phyloP scores from a whole-genome alignment of 2,329 filamentous ascomycete species.

The Neophaeococcomyces mojaviensis region DNA sequence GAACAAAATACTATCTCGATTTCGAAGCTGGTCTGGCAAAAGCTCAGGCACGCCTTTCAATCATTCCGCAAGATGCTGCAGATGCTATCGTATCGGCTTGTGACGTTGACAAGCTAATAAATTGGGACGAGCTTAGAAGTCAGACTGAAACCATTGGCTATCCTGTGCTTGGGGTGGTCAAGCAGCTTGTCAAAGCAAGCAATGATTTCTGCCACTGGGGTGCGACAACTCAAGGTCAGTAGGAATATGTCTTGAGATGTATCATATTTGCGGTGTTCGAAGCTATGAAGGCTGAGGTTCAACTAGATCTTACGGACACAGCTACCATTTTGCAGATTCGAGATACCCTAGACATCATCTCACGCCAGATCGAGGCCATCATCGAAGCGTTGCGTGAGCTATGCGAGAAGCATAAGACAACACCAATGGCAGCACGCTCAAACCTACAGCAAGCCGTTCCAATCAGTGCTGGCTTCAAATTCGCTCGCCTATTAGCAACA shows the following conservation, averaged over 20 bases:
- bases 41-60: slow-evolving; percentile 19
- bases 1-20: slow-evolving; percentile 20
- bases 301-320: slow-evolving; percentile 20
- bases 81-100: slow-evolving; percentile 19
- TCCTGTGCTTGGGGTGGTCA: slow-evolving; percentile 20
- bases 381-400: slow-evolving; percentile 13
- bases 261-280: slow-evolving; percentile 50
- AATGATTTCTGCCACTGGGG: slow-evolving; percentile 13
- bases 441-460: slow-evolving; percentile 23
- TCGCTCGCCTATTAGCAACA: slow-evolving; percentile 18
- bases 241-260: slow-evolving; percentile 7
- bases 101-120: slow-evolving; percentile 15
- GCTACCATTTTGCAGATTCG: slow-evolving; percentile 21
- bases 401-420: slow-evolving; percentile 15
- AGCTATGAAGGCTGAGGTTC: not conserved
- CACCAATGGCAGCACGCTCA: slow-evolving; percentile 20
- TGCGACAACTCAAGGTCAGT: slow-evolving; percentile 18
- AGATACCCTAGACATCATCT: slow-evolving; percentile 19
- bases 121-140: slow-evolving; percentile 15
- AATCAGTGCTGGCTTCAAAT: slow-evolving; percentile 21
- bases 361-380: slow-evolving; percentile 13
- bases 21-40: slow-evolving; percentile 20
- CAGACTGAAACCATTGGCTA: slow-evolving; percentile 22
- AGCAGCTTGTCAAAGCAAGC: slow-evolving; percentile 19
- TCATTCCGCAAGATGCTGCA: slow-evolving; percentile 20